Evolutionary conservation across 257 asterid genomes (phyloP).

Genomic region (Linaria vulgaris): DNA sequence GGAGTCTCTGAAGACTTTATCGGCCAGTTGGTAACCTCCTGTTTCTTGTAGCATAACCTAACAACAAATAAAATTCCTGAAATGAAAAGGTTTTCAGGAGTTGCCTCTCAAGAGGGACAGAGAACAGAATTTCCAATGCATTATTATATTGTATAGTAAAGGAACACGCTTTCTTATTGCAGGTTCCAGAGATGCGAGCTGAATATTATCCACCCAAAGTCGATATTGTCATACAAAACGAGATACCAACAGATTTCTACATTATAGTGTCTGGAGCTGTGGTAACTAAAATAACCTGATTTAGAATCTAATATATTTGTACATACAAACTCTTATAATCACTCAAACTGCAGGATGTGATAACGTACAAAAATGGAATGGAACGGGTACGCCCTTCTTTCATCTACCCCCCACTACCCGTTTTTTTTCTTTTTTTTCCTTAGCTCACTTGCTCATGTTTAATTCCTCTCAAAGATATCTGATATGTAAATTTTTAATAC

Average conservation of each 20-base stretch:
- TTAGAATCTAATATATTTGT: constrained; percentile 10
- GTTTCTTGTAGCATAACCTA: neutral
- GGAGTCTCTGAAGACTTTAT: constrained; percentile 74
- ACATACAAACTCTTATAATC: constrained; percentile 28
- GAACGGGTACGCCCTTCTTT: constrained; percentile 70
- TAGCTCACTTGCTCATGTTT: too few species aligned
- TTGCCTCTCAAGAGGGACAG: too few species aligned
- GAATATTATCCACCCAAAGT: constrained; percentile 93
- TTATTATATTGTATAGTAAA: neutral
- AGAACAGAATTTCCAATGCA: neutral
- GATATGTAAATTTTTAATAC: constrained; percentile 17
- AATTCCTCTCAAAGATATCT: constrained; percentile 13
- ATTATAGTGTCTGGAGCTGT: constrained; percentile 85
- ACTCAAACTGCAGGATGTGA: constrained; percentile 68
- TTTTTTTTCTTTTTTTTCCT: neutral
- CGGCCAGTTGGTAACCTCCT: constrained; percentile 68
- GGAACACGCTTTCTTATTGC: constrained; percentile 8
- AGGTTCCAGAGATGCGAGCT: constrained; percentile 95
- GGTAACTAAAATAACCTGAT: constrained; percentile 46
- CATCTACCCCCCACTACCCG: too few species aligned
- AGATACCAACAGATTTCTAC: constrained; percentile 92
- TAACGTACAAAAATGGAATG: constrained; percentile 55
- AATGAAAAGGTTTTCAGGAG: too few species aligned
- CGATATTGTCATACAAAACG: constrained; percentile 80
- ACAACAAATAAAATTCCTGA: too few species aligned